phyloP scores from a whole-genome alignment of 257 asterid genomes.

The Handroanthus guayacan region DNA sequence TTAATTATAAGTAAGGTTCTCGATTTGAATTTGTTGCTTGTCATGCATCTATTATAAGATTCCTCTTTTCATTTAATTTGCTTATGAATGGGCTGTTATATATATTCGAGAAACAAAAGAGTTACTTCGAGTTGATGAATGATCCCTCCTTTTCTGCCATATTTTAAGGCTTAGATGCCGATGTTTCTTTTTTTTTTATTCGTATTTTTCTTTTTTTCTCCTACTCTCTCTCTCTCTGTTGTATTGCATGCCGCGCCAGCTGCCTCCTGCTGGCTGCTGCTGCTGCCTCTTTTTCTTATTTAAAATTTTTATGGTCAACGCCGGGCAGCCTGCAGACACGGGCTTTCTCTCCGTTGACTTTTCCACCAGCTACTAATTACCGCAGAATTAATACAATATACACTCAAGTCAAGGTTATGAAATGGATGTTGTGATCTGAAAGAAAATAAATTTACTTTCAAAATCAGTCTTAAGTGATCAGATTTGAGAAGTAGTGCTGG shows the following conservation, averaged over 20 bases:
- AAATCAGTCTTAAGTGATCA: too few species aligned
- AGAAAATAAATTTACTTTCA: too few species aligned
- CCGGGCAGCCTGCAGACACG: neutral
- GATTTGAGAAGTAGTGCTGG: too few species aligned
- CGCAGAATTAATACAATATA: neutral
- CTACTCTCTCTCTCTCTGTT: neutral
- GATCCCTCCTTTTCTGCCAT: slow-evolving; percentile 26
- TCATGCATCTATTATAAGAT: neutral
- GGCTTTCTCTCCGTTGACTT: neutral
- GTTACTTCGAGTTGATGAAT: neutral
- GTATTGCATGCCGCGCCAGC: neutral
- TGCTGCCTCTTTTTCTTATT: neutral
- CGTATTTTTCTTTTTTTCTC: neutral
- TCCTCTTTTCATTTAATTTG: neutral
- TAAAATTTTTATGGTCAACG: neutral
- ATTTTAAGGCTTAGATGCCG: slow-evolving; percentile 35
- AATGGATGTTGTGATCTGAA: neutral
- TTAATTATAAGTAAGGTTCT: too few species aligned
- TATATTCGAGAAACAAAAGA: neutral
- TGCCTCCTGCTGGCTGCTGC: neutral
- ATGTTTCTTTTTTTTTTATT: neutral
- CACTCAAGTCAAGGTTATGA: too few species aligned
- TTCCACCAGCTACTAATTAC: neutral
- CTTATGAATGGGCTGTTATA: too few species aligned
- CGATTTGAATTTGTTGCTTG: neutral